Conservation (phyloP, 805 yeast genomes). For the Starmerella tilneyi region DNA sequence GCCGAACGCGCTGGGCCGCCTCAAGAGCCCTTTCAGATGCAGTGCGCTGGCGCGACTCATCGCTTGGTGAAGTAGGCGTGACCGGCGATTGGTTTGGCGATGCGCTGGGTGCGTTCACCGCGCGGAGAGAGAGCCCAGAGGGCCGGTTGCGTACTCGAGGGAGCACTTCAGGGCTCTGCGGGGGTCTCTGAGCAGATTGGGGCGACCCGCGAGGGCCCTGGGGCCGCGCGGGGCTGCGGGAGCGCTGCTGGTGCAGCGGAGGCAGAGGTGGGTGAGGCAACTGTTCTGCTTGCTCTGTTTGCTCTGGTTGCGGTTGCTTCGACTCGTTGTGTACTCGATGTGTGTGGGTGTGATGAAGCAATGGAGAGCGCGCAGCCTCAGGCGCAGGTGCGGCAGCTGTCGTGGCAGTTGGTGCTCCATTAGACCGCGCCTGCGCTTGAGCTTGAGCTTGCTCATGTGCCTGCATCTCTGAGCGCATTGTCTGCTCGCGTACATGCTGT, state of each 20-base stretch:
- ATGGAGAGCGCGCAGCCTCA: slow-evolving; percentile 10
- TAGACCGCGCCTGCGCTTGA: background rate
- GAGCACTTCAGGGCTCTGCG: background rate
- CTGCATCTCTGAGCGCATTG: background rate
- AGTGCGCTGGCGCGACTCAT: slow-evolving; percentile 8
- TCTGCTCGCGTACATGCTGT: background rate
- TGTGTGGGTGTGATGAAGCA: slow-evolving; percentile 12
- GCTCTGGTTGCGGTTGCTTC: background rate
- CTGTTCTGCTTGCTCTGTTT: background rate
- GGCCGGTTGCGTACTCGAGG: background rate
- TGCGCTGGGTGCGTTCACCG: no score
- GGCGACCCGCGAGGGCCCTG: background rate
- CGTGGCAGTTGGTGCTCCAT: background rate
- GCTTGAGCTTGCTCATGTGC: background rate
- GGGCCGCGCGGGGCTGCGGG: background rate
- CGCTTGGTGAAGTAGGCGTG: slow-evolving; percentile 9
- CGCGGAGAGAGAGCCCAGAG: slow-evolving; percentile 5
- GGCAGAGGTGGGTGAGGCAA: background rate
- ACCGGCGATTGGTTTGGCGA: background rate
- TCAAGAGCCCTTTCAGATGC: slow-evolving; percentile 20
- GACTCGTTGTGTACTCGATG: slow-evolving; percentile 9
- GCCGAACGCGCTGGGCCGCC: slow-evolving; percentile 16
- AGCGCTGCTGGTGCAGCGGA: background rate
- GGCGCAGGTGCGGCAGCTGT: slow-evolving; percentile 15
- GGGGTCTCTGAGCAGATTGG: background rate